Conservation (phyloP, 768 basidiomycete species). For the Boletus sensibilis region DNA sequence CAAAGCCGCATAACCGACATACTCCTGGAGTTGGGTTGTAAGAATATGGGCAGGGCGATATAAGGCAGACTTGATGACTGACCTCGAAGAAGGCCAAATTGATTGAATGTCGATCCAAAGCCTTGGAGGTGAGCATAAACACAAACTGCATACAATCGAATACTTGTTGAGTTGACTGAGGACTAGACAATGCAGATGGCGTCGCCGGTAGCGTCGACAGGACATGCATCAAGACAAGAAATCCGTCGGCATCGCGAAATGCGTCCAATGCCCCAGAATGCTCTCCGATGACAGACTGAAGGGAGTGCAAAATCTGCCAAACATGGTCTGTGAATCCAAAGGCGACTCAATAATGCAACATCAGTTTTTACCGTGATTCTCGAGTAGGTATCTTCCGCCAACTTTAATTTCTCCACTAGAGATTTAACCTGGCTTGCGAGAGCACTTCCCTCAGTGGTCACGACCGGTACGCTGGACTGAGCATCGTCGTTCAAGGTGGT, state of each 20-base stretch:
- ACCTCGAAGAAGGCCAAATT: slow-evolving; percentile 72
- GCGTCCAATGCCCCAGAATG: slow-evolving; percentile 66
- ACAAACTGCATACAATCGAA: slow-evolving; percentile 58
- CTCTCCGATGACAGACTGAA: slow-evolving; percentile 65
- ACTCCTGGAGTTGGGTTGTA: slow-evolving; percentile 14
- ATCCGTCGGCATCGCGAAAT: slow-evolving; percentile 82
- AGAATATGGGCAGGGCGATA: slow-evolving; percentile 15
- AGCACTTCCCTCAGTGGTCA: background rate
- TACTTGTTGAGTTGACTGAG: slow-evolving; percentile 39
- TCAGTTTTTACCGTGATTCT: slow-evolving; percentile 51
- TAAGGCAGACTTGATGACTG: slow-evolving; percentile 31
- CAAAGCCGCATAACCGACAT: slow-evolving; percentile 66
- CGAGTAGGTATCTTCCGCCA: slow-evolving; percentile 44
- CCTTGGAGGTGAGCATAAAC: slow-evolving; percentile 64
- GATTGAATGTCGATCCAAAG: slow-evolving; percentile 51
- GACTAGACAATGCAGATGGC: slow-evolving; percentile 27
- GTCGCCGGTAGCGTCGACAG: slow-evolving; percentile 53
- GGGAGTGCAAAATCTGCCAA: slow-evolving; percentile 59
- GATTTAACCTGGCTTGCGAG: slow-evolving; percentile 58
- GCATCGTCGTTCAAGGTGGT: slow-evolving; percentile 29
- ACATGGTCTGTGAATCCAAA: background rate
- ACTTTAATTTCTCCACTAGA: slow-evolving; percentile 67
- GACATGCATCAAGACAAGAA: slow-evolving; percentile 69
- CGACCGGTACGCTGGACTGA: background rate
- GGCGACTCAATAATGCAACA: background rate